These are phyloP conservation scores for Echites panduratus DNA, from an alignment of 257 asterid genomes.

Conservation along the genomic window DNA sequence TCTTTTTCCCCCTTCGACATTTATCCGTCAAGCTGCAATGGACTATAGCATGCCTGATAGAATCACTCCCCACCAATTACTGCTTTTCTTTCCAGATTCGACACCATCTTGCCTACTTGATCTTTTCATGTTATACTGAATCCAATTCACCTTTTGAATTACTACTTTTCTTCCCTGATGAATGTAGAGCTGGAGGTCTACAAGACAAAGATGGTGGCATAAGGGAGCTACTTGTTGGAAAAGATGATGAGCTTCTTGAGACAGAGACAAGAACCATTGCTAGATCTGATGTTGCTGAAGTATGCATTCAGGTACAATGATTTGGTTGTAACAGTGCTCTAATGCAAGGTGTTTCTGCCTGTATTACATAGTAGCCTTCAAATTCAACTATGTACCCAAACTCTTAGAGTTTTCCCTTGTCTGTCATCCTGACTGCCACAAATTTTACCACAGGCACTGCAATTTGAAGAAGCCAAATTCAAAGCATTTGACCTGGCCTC, in stretches of 20 bases:
- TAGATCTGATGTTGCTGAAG: constrained; percentile 92
- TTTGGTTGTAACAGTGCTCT: not conserved
- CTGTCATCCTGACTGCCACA: constrained; percentile 5
- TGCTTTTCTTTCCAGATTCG: not conserved
- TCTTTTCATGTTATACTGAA: not conserved
- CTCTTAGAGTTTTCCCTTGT: not conserved
- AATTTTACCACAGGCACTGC: constrained; percentile 50
- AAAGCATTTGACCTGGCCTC: constrained; percentile 91
- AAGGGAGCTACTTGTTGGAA: constrained; percentile 76
- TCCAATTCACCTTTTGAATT: not conserved
- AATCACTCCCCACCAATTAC: not conserved
- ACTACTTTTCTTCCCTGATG: constrained; percentile 5
- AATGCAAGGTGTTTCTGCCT: not conserved
- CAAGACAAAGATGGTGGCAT: constrained; percentile 89
- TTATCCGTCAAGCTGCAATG: not conserved
- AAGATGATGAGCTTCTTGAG: constrained; percentile 84
- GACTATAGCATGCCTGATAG: not conserved
- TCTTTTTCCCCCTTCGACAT: not conserved
- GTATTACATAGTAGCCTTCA: not conserved
- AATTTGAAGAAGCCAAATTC: constrained; percentile 70
- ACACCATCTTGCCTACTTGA: too few relatives aligned
- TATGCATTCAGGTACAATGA: constrained; percentile 63
- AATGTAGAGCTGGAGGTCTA: constrained; percentile 85
- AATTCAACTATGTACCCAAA: not conserved
- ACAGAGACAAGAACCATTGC: constrained; percentile 72